Base-by-base conservation (phyloP, 345 rosid species). In the Cardiospermum halicacabum region DNA sequence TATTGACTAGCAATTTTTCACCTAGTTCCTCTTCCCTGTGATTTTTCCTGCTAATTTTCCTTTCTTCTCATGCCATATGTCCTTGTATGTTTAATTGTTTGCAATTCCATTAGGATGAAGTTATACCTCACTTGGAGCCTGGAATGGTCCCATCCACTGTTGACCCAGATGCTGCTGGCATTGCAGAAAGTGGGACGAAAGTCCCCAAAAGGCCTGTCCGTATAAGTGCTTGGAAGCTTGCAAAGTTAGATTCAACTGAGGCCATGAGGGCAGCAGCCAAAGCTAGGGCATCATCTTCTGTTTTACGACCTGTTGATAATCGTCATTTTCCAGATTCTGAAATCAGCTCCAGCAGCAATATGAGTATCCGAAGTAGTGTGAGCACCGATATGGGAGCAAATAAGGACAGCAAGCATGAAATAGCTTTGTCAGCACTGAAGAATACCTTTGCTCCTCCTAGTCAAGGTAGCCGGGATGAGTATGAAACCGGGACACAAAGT, bases 261-360 rank as follows among this genome's bases (percentile, higher is more conserved):
- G 99, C 97, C 60, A 60, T 85, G 73, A 89, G 79, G 58, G 99
- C 99, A 54, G 99, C 96, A 31, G 96, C 97, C 31, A 91, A 84
- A 76, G 99, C 97, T 59, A 87, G 99, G 78, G 99, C 96, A 36
- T 89, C 99, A 2, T 94, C 97, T 26, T 94, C 99, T 30, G 96
- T 94, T 50, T 60, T 94, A 57, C 79, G 85, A 57, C 96, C 95
- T 13, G 76, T 91, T 62, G 91, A 88, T 49, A 82, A 70, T 68
- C 92, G 68, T 19, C 87, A 66, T 60, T 19, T 72, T 42, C 80
- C 65, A 2, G 91, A 92, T 75, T 66, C 86, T 61, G 99, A 88
- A 43, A 71, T 69, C 72, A 91, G 99, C 78, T 90, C 95, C 37
- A 90, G 94, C 61, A 78, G 91, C 60, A 89, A 88, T 73, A 63